These are phyloP conservation scores for Pichia membranifaciens DNA, from an alignment of 805 yeast species.

Conservation along the genomic window DNA sequence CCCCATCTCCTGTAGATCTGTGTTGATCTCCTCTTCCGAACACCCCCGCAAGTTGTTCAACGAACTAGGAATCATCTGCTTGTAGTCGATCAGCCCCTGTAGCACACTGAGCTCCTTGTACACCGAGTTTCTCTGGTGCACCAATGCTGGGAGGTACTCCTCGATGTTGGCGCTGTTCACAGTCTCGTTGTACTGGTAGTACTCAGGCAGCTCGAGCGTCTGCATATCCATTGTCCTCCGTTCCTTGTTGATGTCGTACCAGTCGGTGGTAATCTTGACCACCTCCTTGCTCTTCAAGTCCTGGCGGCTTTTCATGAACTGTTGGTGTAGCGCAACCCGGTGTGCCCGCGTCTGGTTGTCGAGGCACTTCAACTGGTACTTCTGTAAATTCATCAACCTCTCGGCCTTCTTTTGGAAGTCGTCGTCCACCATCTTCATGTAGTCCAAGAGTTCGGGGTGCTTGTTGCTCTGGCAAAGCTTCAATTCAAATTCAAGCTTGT, in stretches of 20 bases:
- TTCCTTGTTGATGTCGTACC: conserved; percentile 91
- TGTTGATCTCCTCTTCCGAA: conserved; percentile 63
- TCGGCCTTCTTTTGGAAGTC: conserved; percentile 65
- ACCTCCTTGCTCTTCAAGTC: conserved; percentile 64
- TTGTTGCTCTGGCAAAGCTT: conserved; percentile 82
- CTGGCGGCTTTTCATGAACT: conserved; percentile 59
- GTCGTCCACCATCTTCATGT: conserved; percentile 63
- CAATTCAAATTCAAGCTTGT: conserved; percentile 72
- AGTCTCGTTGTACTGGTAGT: conserved; percentile 28
- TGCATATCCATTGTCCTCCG: conserved; percentile 72
- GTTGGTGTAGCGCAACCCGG: conserved; percentile 78
- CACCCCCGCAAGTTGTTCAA: conserved; percentile 60
- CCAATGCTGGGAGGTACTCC: conserved; percentile 37
- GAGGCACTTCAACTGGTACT: conserved; percentile 70
- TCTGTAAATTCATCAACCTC: conserved; percentile 34
- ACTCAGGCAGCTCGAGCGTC: conserved; percentile 47
- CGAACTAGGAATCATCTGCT: conserved; percentile 67
- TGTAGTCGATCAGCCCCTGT: conserved; percentile 55
- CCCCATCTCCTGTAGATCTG: conserved; percentile 68
- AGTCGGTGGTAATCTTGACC: conserved; percentile 67
- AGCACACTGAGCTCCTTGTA: conserved; percentile 67
- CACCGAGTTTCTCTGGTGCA: conserved; percentile 59
- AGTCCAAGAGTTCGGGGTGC: conserved; percentile 81
- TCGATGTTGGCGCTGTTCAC: conserved; percentile 23
- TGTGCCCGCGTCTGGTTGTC: conserved; percentile 75